These are phyloP conservation scores for Teratosphaeria gauchensis DNA, from an alignment of 2,329 filamentous ascomycete genomes.

Conservation along the genomic window DNA sequence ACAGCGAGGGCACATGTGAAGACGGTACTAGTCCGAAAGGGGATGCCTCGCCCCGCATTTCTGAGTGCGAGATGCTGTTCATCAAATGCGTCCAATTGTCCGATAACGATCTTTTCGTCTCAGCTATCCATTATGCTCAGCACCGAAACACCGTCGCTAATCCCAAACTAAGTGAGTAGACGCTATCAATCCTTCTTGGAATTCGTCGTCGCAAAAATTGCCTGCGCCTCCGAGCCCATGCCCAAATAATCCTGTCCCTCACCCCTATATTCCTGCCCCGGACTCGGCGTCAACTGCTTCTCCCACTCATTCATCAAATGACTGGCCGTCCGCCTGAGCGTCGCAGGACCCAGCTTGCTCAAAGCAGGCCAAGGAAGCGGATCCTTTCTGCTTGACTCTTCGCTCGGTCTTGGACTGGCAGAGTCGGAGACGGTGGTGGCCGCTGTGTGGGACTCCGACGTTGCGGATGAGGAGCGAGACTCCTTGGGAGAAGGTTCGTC, in stretches of 20 bases:
- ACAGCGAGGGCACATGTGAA: neutral
- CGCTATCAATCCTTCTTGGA: slow-evolving; percentile 10
- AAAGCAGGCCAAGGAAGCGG: slow-evolving; percentile 58
- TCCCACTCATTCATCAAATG: slow-evolving; percentile 90
- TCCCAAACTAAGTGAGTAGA: neutral
- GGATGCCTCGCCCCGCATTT: neutral
- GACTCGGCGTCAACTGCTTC: slow-evolving; percentile 50
- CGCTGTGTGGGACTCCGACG: slow-evolving; percentile 16
- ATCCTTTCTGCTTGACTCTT: slow-evolving; percentile 22
- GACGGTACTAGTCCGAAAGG: neutral
- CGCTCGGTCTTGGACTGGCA: slow-evolving; percentile 9
- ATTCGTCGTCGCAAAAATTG: slow-evolving; percentile 4
- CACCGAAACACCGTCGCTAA: neutral
- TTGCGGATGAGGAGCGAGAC: slow-evolving; percentile 14
- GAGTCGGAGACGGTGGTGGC: slow-evolving; percentile 15
- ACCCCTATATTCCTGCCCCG: slow-evolving; percentile 15
- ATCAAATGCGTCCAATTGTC: neutral
- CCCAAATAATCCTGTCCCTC: slow-evolving; percentile 18
- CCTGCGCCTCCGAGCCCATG: slow-evolving; percentile 14
- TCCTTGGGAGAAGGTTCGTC: slow-evolving; percentile 16
- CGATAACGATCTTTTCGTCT: neutral
- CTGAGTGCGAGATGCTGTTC: neutral
- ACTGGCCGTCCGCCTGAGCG: slow-evolving; percentile 72
- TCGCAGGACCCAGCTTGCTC: slow-evolving; percentile 62
- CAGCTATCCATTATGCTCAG: neutral